These are phyloP conservation scores for Cutaneotrichosporon spelunceum DNA, from an alignment of 1,284 basidiomycete genomes.

Conservation along the genomic window DNA sequence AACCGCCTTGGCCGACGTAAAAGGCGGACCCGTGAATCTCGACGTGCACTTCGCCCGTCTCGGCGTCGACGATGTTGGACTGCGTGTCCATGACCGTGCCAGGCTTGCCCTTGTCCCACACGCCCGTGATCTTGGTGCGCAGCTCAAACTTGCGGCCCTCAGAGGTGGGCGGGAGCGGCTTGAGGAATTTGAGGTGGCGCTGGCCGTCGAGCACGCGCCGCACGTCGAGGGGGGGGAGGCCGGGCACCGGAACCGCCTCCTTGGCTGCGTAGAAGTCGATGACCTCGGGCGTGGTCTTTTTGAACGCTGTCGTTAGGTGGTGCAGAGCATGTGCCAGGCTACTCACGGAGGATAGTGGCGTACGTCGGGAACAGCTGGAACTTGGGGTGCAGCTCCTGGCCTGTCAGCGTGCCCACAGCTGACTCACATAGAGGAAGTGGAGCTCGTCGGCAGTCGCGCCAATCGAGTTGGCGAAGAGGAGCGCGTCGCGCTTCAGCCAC, in stretches of 20 bases:
- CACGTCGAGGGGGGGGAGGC: constrained; percentile 21
- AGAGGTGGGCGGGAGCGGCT: constrained; percentile 19
- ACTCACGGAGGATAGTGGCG: constrained; percentile 23
- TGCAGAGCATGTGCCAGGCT: neutral
- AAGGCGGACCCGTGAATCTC: constrained; percentile 15
- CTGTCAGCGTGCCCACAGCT: neutral
- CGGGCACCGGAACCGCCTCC: constrained; percentile 17
- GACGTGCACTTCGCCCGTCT: constrained; percentile 18
- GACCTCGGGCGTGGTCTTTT: constrained; percentile 20
- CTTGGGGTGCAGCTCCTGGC: constrained; percentile 24
- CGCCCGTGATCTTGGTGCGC: constrained; percentile 20
- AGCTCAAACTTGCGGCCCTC: constrained; percentile 22
- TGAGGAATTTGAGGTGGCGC: constrained; percentile 23
- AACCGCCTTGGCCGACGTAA: constrained; percentile 25
- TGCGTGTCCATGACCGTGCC: constrained; percentile 24
- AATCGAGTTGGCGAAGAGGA: constrained; percentile 27
- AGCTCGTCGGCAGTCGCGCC: constrained; percentile 25
- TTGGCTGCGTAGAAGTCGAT: constrained; percentile 23
- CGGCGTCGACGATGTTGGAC: constrained; percentile 22
- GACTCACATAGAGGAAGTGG: constrained; percentile 23
- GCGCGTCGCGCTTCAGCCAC: constrained; percentile 23
- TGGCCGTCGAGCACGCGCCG: constrained; percentile 24
- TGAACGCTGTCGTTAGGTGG: constrained; percentile 16
- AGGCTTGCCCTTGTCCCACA: constrained; percentile 29
- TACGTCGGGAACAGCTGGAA: constrained; percentile 25